Evolutionary conservation across 805 yeast genomes (phyloP), one percentile per base, ranked within the genome.

Genomic region (Yarrowia divulgata): DNA sequence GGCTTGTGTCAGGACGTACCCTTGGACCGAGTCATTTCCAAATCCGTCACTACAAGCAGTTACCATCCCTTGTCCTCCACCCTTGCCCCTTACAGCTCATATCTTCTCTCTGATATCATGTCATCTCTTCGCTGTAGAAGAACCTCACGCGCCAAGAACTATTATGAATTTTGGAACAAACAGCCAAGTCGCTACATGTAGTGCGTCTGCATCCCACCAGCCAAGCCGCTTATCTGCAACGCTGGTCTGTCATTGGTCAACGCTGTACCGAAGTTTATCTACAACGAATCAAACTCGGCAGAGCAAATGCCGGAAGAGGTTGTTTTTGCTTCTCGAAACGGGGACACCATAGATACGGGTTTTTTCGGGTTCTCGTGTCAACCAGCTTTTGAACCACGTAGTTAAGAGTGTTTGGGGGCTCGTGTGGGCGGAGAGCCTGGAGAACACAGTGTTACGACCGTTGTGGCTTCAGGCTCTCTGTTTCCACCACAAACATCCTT

Each of bases 111-210:
- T 13, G 3, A 23, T 23, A 23, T 23, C 29, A 18, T 12, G n/a
- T 34, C 40, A 10, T 35, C 58, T 52, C 42, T 12, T 14, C 13
- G 40, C 29, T 23, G 29, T 23, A 18, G n/a, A 14, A 18, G 45
- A 54, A 57, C 64, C 49, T 29, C 64, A 40, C 39, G 64, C 49
- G 64, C 64, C 64, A 57, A 57, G 64, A 40, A 43, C 40, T 57
- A 42, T 42, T 57, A 57, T 57, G 64, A 57, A 57, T 14, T 43
- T 8, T 32, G 39, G 48, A 57, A 57, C 48, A 43, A 42, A 13
- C 60, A 35, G 18, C 45, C 45, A 6, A 13, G 60, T 39, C 60
- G 60, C 60, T 54, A 39, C 60, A 19, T 23, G 60, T 37, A 37
- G 29, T 37, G 45, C 45, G 18, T 23, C 23, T 39, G 60, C 60